Evolutionary conservation across 371 early-diverging fungal species (phyloP), one percentile per base, ranked within the genome.

Genomic region (Apophysomyces sp.): DNA sequence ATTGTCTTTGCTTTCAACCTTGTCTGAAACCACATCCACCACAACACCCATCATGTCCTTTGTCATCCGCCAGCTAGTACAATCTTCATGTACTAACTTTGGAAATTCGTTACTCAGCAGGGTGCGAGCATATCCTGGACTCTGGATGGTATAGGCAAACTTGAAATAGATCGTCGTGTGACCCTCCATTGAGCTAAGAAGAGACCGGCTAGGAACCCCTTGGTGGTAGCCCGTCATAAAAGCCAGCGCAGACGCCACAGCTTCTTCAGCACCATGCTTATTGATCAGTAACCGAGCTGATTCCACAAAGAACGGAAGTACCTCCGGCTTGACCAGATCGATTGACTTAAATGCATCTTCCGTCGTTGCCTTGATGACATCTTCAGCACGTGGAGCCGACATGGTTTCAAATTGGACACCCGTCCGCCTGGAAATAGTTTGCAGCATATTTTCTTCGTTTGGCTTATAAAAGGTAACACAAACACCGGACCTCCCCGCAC

Each of bases 391-490:
- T 31, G 97, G 97, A 24, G 95, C 94, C 9, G 90, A 85, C 55
- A 92, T 85, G 24, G 80, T 77, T 73, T 86, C 84, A 76, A 95
- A 94, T 44, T 86, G 74, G 62, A 93, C 91, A 60, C 94, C 93
- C 12, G 94, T 89, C 52, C 84, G 79, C 57, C 85, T 79, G 56
- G 89, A 76, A 65, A 96, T 94, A 62, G 80, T 85, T 34, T 83
- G 76, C 16, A 95, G 73, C 63, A 91, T 81, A 66, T 87, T 85
- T 66, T 90, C 89, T 75, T 95, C 94, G 32, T 83, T 79, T 29
- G 92, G 89, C 67, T 94, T 95, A 80, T 85, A 95, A 77, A 96
- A 94, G 27, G 94, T 95, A 36, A 98, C 89, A 69, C 96, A 94
- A 13, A 87, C 86, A 57, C 99, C 99, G 30, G 83, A 81, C 49